Evolutionary conservation across 768 basidiomycete species (phyloP), one percentile per base, ranked within the genome.

Genomic region (Agaricus sinodeliciosus): DNA sequence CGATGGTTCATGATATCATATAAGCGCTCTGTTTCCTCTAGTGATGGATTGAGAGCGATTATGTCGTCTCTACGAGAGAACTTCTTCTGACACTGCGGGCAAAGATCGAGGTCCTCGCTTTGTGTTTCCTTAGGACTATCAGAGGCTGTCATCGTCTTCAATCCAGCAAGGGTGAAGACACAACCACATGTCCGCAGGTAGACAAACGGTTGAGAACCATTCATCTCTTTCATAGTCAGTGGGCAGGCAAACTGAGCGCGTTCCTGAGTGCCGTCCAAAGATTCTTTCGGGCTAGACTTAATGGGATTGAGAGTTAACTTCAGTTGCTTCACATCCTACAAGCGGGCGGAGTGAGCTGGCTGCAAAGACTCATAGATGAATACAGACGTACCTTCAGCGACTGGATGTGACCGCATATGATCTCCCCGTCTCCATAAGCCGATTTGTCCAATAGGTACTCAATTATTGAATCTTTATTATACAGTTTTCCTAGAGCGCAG

Each of bases 381-480:
- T 18, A 2, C 15, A 19, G 11, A 68, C 83, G 55, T 60, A 94
- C 94, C 81, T 95, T 97, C 40, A 96, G 65, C 15, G 87, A 87
- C 54, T 88, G 78, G 39, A 98, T 84, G 69, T 98, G 91, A 2
- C 94, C 89, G 63, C 94, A 97, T 62, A 96, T 94, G 56, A 81
- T 79, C 58, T 87, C 86, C 0, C 93, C 94, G 58, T 98, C 96
- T 5, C 94, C 92, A 65, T 93, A 94, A 2, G 84, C 76, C 3
- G 80, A 71, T 59, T 81, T 84, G 66, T 95, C 89, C 13, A 98
- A 70, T 28, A 97, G 75, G 68, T 85, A 95, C 66, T 96, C 91
- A 37, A 99, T 79, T 25, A 99, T 74, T 0, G 94, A 82, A 60
- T 95, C 95, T 64, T 95, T 96, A 70, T 97, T 99, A 66, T 97